phyloP scores from a whole-genome alignment of 306 rosid genomes.

The Vigna radiata region DNA sequence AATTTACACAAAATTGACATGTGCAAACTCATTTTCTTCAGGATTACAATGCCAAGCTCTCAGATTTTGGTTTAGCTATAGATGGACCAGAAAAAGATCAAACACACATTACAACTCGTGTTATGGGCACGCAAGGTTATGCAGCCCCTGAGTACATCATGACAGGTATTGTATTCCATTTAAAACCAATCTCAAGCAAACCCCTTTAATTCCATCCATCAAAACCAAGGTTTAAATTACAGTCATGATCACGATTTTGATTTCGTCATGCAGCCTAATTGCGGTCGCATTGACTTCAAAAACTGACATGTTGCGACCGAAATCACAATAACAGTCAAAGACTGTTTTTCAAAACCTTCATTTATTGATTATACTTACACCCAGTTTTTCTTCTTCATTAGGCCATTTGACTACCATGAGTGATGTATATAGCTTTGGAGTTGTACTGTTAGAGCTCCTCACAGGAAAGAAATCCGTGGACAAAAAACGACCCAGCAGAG shows the following conservation, averaged over 20 bases:
- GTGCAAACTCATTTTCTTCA: constrained; percentile 27
- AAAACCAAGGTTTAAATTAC: not conserved
- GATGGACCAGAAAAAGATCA: constrained; percentile 81
- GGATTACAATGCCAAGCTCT: constrained; percentile 85
- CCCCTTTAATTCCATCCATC: constrained; percentile 1
- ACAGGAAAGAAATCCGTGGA: constrained; percentile 77
- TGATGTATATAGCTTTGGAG: constrained; percentile 87
- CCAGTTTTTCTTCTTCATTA: constrained; percentile 5
- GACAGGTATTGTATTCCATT: constrained; percentile 63
- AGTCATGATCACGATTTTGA: not conserved
- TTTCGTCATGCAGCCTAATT: not conserved
- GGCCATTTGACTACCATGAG: constrained; percentile 89
- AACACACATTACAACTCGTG: constrained; percentile 65
- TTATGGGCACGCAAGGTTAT: constrained; percentile 94
- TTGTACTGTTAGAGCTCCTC: constrained; percentile 82
- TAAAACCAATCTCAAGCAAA: not conserved
- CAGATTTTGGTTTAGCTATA: constrained; percentile 91
- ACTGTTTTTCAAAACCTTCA: not conserved
- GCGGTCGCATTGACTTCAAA: not conserved
- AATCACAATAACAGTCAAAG: not conserved
- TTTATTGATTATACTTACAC: not conserved
- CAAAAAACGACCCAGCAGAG: constrained; percentile 67
- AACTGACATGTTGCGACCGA: not conserved
- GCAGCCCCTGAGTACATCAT: constrained; percentile 93
- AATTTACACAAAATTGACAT: constrained; percentile 32